Evolutionary conservation across 176 grass and related monocot species (phyloP), one percentile per base, ranked within the genome.

Genomic region (bread wheat (Triticum aestivum)): DNA sequence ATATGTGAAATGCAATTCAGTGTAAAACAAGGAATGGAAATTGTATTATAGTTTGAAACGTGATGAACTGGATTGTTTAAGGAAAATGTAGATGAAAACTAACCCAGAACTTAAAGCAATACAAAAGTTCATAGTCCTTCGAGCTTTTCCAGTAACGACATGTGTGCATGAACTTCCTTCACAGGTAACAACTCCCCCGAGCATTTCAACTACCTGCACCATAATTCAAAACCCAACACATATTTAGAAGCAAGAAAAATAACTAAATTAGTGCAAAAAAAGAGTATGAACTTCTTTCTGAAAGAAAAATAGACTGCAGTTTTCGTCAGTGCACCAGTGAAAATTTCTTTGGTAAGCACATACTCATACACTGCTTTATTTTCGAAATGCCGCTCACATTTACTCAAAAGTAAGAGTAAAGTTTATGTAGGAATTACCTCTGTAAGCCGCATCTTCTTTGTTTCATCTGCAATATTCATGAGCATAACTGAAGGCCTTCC

Each of bases 381-480:
- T 81, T 75, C 35, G 11, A 52, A 18, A 26, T 81, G 47, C 0
- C 8, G 6, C 27, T 68, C 26, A 54, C 66, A 12, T 73, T 79
- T 58, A 33, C 42, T 69, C 27, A 58, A 81, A 85, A 9, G 27
- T 65, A 20, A 67, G 37, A 13, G 61, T 51, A 38, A 41, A 41
- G 26, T 21, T 79, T 42, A 62, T 13, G 81, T 15, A 69, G 34
- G 6, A 33, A 21, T 82, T 90, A 97, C 95, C 95, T 95, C 84
- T 69, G 91, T 90, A 76, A 98, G 91, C 61, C 79, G 80, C 75
- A 78, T 63, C 84, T 93, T 98, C 82, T 98, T 98, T 63, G 69
- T 69, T 86, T 98, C 91, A 64, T 98, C 89, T 26, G 91, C 89
- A 85, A 95, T 95, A 83, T 95, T 93, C 95, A 98, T 98, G 73